Percentiles rank a stretch among this genome's conserved stretches.
These are phyloP conservation scores for Macrotyloma uniflorum DNA, from an alignment of 306 rosid genomes.

Conservation along the genomic window DNA sequence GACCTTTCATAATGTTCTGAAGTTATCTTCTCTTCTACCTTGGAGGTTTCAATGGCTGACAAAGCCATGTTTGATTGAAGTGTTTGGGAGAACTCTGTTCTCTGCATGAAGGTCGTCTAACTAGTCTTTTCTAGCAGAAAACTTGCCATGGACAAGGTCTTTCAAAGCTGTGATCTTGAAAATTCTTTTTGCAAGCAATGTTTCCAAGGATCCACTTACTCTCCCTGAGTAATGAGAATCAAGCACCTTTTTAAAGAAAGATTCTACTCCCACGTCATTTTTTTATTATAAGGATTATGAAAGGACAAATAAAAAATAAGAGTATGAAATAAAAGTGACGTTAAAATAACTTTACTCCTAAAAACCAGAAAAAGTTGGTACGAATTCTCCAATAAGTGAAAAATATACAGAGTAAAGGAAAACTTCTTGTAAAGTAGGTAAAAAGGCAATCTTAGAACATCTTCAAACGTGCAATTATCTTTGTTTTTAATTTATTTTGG, in stretches of 20 bases:
- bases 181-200: neutral
- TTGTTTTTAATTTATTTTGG: no score
- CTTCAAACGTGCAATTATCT: no score
- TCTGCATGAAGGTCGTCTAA: neutral
- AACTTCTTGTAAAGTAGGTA: neutral
- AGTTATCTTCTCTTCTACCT: neutral
- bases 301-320: neutral
- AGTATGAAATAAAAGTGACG: neutral
- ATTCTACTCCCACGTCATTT: neutral
- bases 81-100: conserved; percentile 31
- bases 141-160: neutral
- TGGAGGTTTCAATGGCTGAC: neutral
- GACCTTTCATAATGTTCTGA: neutral
- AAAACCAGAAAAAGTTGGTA: neutral
- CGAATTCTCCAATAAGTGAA: neutral
- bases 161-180: neutral
- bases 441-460: neutral
- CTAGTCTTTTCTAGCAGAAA: neutral
- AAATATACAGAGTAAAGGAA: neutral
- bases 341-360: neutral
- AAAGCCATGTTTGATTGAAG: conserved; percentile 34
- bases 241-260: neutral
- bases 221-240: neutral
- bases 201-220: neutral
- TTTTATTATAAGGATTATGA: neutral